A percentile compares a stretch with the other conserved stretches of the same genome.
Evolutionary conservation across 139 green algal species (phyloP).

Genomic region (Chlorella sp.): DNA sequence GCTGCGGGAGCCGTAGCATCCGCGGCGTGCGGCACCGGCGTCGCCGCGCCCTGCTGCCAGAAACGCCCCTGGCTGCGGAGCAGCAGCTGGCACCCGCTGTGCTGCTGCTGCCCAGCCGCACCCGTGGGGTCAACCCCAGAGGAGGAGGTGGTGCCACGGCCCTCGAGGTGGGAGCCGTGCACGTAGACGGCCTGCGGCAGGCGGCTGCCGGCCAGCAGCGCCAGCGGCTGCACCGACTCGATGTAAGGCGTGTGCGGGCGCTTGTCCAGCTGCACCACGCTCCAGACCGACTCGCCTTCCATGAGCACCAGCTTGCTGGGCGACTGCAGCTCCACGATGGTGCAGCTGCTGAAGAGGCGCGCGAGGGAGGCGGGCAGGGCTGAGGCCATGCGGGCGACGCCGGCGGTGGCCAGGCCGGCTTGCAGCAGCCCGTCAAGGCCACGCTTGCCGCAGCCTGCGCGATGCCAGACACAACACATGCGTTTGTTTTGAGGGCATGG

Average conservation of each 20-base stretch:
- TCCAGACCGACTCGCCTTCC: conserved; percentile 5
- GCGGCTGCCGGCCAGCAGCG: background rate
- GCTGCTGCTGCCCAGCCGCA: too few relatives aligned
- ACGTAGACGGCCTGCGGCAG: background rate
- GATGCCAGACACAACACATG: too few relatives aligned
- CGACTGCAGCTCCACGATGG: conserved; percentile 7
- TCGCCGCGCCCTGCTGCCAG: background rate
- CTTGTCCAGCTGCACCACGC: background rate
- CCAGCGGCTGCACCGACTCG: background rate
- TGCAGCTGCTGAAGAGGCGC: background rate
- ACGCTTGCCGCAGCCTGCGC: background rate
- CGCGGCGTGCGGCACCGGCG: background rate
- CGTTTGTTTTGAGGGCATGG: too few relatives aligned
- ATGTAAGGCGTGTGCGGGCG: background rate
- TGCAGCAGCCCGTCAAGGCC: background rate
- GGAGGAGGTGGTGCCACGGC: background rate
- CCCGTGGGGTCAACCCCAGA: background rate
- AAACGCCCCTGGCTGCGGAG: background rate
- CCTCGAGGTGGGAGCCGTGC: background rate
- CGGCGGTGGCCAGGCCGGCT: background rate
- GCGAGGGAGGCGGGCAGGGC: background rate
- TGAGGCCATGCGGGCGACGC: background rate
- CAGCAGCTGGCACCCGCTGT: background rate
- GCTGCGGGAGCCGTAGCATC: background rate
- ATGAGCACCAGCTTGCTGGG: conserved; percentile 1